phyloP scores from a whole-genome alignment of 257 asterid genomes.

The Mitragyna speciosa region DNA sequence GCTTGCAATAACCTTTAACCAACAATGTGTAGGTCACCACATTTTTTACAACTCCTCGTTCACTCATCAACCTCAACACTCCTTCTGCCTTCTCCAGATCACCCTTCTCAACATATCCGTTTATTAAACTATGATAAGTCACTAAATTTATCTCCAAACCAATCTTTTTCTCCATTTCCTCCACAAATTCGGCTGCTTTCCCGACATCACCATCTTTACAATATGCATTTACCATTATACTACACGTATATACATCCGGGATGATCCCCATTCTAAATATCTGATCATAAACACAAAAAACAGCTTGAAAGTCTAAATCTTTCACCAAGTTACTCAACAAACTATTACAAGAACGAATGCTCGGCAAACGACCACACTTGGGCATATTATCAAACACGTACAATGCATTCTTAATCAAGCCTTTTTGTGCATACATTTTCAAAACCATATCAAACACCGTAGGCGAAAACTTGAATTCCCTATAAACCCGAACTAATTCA shows the following conservation, averaged over 20 bases:
- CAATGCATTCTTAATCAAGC: slow-evolving; percentile 61
- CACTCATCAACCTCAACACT: slow-evolving; percentile 56
- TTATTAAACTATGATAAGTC: slow-evolving; percentile 73
- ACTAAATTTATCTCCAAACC: slow-evolving; percentile 65
- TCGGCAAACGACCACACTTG: slow-evolving; percentile 64
- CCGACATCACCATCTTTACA: slow-evolving; percentile 66
- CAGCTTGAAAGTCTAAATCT: slow-evolving; percentile 44
- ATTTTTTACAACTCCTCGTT: slow-evolving; percentile 48
- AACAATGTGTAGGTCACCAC: slow-evolving; percentile 65
- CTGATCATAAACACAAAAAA: slow-evolving; percentile 63
- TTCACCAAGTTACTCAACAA: slow-evolving; percentile 73
- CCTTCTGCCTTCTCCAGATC: slow-evolving; percentile 55
- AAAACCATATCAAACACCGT: slow-evolving; percentile 77
- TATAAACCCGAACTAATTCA: slow-evolving; percentile 53
- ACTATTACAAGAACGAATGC: slow-evolving; percentile 74
- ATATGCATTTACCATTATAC: slow-evolving; percentile 74
- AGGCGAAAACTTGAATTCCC: slow-evolving; percentile 64
- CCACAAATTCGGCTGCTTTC: slow-evolving; percentile 59
- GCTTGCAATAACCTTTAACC: slow-evolving; percentile 75
- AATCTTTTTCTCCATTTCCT: slow-evolving; percentile 48
- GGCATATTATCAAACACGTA: slow-evolving; percentile 88
- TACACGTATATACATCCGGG: slow-evolving; percentile 76
- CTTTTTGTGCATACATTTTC: slow-evolving; percentile 56
- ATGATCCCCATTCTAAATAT: slow-evolving; percentile 61
- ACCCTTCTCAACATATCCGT: slow-evolving; percentile 68